Evolutionary conservation across 306 rosid genomes (phyloP).

Genomic region (Styphnolobium japonicum): DNA sequence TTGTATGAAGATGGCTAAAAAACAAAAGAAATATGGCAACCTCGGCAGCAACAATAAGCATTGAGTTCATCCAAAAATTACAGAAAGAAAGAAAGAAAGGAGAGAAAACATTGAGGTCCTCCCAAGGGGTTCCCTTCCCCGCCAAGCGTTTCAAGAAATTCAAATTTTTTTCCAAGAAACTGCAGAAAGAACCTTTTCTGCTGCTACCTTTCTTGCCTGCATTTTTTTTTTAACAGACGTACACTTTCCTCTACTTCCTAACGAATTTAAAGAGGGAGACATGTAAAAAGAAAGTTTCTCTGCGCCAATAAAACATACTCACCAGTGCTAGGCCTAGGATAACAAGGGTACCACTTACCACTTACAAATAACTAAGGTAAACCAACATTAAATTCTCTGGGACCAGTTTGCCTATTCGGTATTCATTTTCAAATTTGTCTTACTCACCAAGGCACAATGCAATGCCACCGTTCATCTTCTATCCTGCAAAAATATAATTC

Average conservation of each 20-base stretch:
- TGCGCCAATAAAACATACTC: not conserved
- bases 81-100: no score
- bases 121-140: slow-evolving; percentile 51
- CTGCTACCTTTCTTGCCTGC: slow-evolving; percentile 25
- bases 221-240: not conserved
- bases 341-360: not conserved
- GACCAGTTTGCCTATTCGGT: slow-evolving; percentile 29
- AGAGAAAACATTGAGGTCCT: slow-evolving; percentile 32
- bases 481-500: slow-evolving; percentile 48
- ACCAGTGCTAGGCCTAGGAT: not conserved
- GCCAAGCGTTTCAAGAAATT: slow-evolving; percentile 51
- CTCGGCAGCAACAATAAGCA: slow-evolving; percentile 57
- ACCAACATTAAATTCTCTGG: slow-evolving; percentile 34
- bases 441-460: slow-evolving; percentile 8
- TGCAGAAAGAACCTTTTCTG: slow-evolving; percentile 49
- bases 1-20: not conserved
- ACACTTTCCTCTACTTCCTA: not conserved
- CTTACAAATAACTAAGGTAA: slow-evolving; percentile 8
- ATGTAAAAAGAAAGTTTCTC: not conserved
- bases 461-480: slow-evolving; percentile 44
- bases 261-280: not conserved
- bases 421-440: slow-evolving; percentile 39
- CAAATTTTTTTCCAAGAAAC: slow-evolving; percentile 42
- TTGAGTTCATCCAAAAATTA: slow-evolving; percentile 25
- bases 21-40: slow-evolving; percentile 18